phyloP scores from a whole-genome alignment of 768 basidiomycete species.

The Mycena albidolilacea region DNA sequence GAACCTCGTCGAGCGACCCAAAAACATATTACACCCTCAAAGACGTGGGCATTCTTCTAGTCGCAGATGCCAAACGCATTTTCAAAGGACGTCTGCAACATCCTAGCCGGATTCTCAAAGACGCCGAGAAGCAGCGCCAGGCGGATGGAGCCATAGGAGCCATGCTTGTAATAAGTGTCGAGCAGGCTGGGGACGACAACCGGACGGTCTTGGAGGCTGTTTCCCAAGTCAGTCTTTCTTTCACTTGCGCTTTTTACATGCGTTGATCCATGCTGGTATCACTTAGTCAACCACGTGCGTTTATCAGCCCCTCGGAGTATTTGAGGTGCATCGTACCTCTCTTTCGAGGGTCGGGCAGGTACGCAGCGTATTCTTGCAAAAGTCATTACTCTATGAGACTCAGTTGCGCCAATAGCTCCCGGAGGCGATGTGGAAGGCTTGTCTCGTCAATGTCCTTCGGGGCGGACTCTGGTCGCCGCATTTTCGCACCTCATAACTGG shows the following conservation, averaged over 20 bases:
- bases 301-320: slow-evolving; percentile 24
- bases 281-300: slow-evolving; percentile 9
- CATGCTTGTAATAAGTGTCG: slow-evolving; percentile 27
- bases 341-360: slow-evolving; percentile 15
- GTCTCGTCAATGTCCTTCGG: slow-evolving; percentile 15
- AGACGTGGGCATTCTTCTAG: slow-evolving; percentile 10
- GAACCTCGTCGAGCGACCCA: slow-evolving; percentile 12
- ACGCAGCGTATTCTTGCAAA: neutral
- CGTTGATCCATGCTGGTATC: neutral
- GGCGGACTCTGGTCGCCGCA: slow-evolving; percentile 9
- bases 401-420: slow-evolving; percentile 6
- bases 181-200: slow-evolving; percentile 14
- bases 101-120: slow-evolving; percentile 10
- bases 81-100: slow-evolving; percentile 6
- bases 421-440: slow-evolving; percentile 23
- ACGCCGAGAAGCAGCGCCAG: slow-evolving; percentile 2
- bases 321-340: slow-evolving; percentile 13
- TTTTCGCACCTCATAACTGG: slow-evolving; percentile 9
- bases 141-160: slow-evolving; percentile 14
- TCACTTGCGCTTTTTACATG: neutral
- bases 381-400: neutral
- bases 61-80: slow-evolving; percentile 8
- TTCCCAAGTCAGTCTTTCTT: neutral
- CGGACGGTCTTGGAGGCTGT: slow-evolving; percentile 5
- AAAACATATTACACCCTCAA: slow-evolving; percentile 28